Conservation (phyloP, 225 moss, liverwort and hornwort species). For the Climacium dendroides region DNA sequence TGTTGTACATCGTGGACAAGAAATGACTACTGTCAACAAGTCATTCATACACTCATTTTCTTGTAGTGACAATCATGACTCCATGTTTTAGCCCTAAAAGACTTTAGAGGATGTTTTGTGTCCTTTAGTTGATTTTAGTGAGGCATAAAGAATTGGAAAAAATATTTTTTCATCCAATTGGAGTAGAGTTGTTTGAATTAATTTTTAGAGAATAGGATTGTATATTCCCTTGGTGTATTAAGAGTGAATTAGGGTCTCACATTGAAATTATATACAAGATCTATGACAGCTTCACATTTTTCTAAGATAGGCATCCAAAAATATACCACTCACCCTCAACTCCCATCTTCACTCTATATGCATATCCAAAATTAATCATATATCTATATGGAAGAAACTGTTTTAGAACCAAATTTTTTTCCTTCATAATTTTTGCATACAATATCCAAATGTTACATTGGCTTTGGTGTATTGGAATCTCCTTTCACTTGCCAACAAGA, state of each 20-base stretch:
- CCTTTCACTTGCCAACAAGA: background rate
- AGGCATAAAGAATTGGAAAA: background rate
- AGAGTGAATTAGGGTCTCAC: rapidly evolving
- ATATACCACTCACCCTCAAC: background rate
- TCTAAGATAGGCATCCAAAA: rapidly evolving
- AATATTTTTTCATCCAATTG: background rate
- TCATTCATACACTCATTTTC: too few species aligned
- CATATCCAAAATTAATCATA: background rate
- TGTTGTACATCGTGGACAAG: too few species aligned
- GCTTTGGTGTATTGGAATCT: too few species aligned
- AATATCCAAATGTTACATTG: background rate
- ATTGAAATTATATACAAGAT: background rate
- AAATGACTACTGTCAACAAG: too few species aligned
- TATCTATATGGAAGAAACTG: background rate
- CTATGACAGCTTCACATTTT: background rate
- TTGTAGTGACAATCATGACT: background rate
- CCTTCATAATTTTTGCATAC: background rate
- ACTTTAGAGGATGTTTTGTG: background rate
- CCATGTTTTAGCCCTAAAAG: rapidly evolving
- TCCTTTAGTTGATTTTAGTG: background rate
- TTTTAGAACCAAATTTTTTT: background rate
- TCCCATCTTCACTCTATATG: background rate
- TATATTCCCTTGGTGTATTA: background rate
- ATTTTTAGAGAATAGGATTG: background rate
- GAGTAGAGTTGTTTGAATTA: background rate